Evolutionary conservation across 2,329 filamentous ascomycete species (phyloP).

Genomic region (Alternaria ethzedia): DNA sequence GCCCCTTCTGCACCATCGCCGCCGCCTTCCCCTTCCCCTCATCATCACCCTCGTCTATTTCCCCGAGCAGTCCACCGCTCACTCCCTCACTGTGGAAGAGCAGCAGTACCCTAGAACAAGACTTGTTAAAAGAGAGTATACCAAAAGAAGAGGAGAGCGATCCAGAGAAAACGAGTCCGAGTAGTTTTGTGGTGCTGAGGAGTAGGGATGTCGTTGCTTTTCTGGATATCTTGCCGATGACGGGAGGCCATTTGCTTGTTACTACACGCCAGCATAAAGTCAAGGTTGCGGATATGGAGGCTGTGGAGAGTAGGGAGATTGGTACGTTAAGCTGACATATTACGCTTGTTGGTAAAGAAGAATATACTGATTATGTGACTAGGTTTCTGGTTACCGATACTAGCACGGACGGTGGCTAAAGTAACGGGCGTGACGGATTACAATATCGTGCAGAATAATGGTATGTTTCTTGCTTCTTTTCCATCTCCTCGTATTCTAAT

Average conservation of each 20-base stretch:
- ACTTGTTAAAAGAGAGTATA: slow-evolving; percentile 25
- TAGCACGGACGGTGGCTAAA: slow-evolving; percentile 73
- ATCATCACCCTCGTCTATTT: neutral
- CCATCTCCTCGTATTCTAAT: neutral
- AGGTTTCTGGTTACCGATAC: slow-evolving; percentile 68
- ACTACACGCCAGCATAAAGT: slow-evolving; percentile 78
- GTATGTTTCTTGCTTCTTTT: slow-evolving; percentile 42
- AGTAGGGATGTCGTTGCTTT: slow-evolving; percentile 83
- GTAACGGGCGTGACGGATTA: slow-evolving; percentile 80
- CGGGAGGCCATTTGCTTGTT: slow-evolving; percentile 75
- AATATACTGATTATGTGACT: neutral
- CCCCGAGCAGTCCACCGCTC: slow-evolving; percentile 1
- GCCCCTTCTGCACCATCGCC: slow-evolving; percentile 66
- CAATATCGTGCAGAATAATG: slow-evolving; percentile 98
- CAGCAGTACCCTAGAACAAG: slow-evolving; percentile 10
- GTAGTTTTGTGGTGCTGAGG: slow-evolving; percentile 71
- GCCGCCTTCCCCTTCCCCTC: slow-evolving; percentile 52
- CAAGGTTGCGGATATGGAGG: slow-evolving; percentile 75
- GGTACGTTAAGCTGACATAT: slow-evolving; percentile 52
- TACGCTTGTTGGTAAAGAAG: too few relatives aligned
- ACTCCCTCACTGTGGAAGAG: neutral
- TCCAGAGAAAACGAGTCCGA: slow-evolving; percentile 43
- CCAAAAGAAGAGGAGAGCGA: slow-evolving; percentile 34
- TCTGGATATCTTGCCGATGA: slow-evolving; percentile 90
- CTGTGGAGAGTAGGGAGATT: slow-evolving; percentile 69